Conservation (phyloP, 1,284 basidiomycete species). For the Ustilago crameri region DNA sequence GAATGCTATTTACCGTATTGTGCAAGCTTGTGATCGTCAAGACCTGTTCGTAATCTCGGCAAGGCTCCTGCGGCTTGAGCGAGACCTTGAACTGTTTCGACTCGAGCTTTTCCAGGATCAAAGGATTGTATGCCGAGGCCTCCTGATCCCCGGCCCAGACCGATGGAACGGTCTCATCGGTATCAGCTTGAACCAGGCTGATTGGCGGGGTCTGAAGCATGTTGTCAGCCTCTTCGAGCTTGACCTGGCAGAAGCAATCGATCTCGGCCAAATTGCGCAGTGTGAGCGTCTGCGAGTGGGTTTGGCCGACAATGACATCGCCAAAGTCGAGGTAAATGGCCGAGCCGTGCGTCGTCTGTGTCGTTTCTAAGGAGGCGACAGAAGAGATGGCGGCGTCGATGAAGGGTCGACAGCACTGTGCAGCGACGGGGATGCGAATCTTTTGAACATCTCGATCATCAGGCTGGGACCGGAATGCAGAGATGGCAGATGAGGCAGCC, state of each 20-base stretch:
- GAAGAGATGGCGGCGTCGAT: conserved; percentile 40
- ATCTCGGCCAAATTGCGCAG: conserved; percentile 61
- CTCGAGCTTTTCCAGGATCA: conserved; percentile 27
- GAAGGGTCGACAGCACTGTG: conserved; percentile 47
- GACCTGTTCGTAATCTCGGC: conserved; percentile 64
- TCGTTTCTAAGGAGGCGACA: conserved; percentile 3
- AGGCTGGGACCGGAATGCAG: conserved; percentile 24
- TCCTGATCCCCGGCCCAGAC: conserved; percentile 51
- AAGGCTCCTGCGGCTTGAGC: conserved; percentile 53
- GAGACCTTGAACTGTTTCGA: conserved; percentile 42
- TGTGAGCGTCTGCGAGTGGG: conserved; percentile 44
- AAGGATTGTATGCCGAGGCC: conserved; percentile 25
- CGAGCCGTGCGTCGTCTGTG: conserved; percentile 32
- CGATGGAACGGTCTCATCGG: conserved; percentile 33
- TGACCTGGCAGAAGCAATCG: conserved; percentile 62
- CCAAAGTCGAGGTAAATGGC: conserved; percentile 62
- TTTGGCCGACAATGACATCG: conserved; percentile 62
- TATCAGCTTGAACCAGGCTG: conserved; percentile 34
- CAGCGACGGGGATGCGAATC: conserved; percentile 48
- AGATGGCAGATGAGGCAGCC: conserved; percentile 31
- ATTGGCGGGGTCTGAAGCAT: conserved; percentile 53
- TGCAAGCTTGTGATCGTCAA: conserved; percentile 62
- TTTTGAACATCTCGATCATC: conserved; percentile 46
- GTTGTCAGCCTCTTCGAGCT: conserved; percentile 61
- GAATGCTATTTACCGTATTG: conserved; percentile 55